Conservation (phyloP, 2,329 filamentous ascomycete species). For the Pseudogymnoascus sp. region DNA sequence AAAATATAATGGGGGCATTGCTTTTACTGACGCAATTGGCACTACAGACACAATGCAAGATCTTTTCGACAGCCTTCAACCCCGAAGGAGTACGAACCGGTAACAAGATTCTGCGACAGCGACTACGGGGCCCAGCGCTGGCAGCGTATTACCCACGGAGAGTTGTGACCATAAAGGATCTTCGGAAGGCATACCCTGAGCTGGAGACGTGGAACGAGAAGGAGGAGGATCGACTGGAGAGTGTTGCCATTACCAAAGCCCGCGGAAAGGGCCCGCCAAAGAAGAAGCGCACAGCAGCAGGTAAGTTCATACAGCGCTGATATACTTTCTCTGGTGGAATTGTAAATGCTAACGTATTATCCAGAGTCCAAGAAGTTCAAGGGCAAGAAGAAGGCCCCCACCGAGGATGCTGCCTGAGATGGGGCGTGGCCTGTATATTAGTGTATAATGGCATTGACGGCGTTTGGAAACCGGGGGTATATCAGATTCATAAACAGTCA, state of each 20-base stretch:
- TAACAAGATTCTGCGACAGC: slow-evolving; percentile 86
- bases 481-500: slow-evolving; percentile 9
- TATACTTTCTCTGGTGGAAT: background rate
- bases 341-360: slow-evolving; percentile 11
- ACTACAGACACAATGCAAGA: slow-evolving; percentile 72
- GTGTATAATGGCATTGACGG: slow-evolving; percentile 23
- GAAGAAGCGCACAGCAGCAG: slow-evolving; percentile 66
- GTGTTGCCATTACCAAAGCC: slow-evolving; percentile 61
- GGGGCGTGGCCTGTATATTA: slow-evolving; percentile 18
- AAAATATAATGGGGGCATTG: background rate
- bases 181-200: slow-evolving; percentile 57
- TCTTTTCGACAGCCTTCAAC: slow-evolving; percentile 90
- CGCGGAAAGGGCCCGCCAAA: slow-evolving; percentile 84
- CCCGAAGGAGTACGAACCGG: slow-evolving; percentile 74
- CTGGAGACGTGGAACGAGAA: slow-evolving; percentile 65
- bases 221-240: slow-evolving; percentile 73
- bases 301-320: slow-evolving; percentile 22
- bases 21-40: slow-evolving; percentile 12
- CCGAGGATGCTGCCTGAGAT: background rate
- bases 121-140: slow-evolving; percentile 74
- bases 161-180: slow-evolving; percentile 54
- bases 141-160: slow-evolving; percentile 83
- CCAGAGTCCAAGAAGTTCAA: slow-evolving; percentile 39
- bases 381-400: slow-evolving; percentile 34
- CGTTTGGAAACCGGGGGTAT: slow-evolving; percentile 20